These are phyloP conservation scores for Nemania abortiva DNA, from an alignment of 2,329 filamentous ascomycete species.

Conservation along the genomic window DNA sequence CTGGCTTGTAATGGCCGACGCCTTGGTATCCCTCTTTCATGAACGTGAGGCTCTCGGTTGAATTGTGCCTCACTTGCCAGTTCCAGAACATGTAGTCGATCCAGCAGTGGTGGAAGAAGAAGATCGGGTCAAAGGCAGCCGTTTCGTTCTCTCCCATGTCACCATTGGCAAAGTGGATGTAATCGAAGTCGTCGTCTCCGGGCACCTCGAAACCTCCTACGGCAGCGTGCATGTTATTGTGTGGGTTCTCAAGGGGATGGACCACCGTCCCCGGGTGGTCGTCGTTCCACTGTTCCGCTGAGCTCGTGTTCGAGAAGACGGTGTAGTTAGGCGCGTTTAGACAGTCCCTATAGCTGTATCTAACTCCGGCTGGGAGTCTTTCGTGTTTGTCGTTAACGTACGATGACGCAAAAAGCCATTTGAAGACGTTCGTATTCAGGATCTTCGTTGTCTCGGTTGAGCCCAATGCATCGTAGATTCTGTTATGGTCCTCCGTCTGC, in stretches of 20 bases:
- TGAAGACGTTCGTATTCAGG: slow-evolving; percentile 14
- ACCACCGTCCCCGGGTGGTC: slow-evolving; percentile 9
- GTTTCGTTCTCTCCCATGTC: slow-evolving; percentile 33
- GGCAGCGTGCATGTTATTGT: slow-evolving; percentile 28
- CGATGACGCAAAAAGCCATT: slow-evolving; percentile 17
- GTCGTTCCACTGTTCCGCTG: slow-evolving; percentile 21
- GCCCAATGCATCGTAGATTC: neutral
- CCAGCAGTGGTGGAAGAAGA: slow-evolving; percentile 26
- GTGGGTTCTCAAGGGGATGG: slow-evolving; percentile 17
- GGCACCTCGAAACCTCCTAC: slow-evolving; percentile 25
- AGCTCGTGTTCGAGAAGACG: slow-evolving; percentile 28
- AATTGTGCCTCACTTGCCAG: slow-evolving; percentile 22
- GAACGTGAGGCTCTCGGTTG: slow-evolving; percentile 1
- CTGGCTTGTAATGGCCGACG: slow-evolving; percentile 19
- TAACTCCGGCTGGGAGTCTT: slow-evolving; percentile 1
- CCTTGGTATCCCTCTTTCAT: slow-evolving; percentile 9
- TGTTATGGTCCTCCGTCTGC: slow-evolving; percentile 16
- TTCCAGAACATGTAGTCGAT: slow-evolving; percentile 29
- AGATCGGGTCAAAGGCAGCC: slow-evolving; percentile 24
- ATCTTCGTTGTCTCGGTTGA: neutral
- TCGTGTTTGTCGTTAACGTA: slow-evolving; percentile 10
- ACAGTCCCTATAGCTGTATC: slow-evolving; percentile 14
- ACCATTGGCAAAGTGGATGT: slow-evolving; percentile 25
- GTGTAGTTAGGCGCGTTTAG: slow-evolving; percentile 30
- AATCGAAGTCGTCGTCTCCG: slow-evolving; percentile 16